Evolutionary conservation across 805 yeast genomes (phyloP).

Genomic region (Starmerella floricola): DNA sequence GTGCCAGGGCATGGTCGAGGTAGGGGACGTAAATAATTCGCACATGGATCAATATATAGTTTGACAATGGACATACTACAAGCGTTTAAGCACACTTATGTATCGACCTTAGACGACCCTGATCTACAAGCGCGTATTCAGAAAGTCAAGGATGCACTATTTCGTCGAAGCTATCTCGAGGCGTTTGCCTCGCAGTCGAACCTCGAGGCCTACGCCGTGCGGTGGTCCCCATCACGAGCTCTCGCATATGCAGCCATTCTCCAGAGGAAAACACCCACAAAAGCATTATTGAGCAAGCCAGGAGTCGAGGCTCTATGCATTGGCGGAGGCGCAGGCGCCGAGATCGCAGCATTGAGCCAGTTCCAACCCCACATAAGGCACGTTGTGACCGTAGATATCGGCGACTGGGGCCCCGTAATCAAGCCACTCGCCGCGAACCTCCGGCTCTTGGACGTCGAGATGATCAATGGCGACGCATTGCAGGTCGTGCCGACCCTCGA

Average conservation of each 20-base stretch:
- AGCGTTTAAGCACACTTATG: slow-evolving; percentile 24
- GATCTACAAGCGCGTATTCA: slow-evolving; percentile 41
- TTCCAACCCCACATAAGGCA: slow-evolving; percentile 27
- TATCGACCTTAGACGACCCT: slow-evolving; percentile 19
- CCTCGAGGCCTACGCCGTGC: slow-evolving; percentile 61
- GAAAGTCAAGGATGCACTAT: slow-evolving; percentile 55
- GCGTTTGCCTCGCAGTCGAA: slow-evolving; percentile 58
- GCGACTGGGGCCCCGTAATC: slow-evolving; percentile 58
- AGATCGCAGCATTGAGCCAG: slow-evolving; percentile 42
- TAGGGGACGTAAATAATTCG: background rate
- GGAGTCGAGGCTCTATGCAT: slow-evolving; percentile 42
- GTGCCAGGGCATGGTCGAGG: background rate
- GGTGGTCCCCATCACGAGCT: slow-evolving; percentile 83
- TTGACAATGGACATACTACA: slow-evolving; percentile 20
- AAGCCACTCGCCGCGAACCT: slow-evolving; percentile 36
- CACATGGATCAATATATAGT: slow-evolving; percentile 7
- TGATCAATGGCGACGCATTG: slow-evolving; percentile 26
- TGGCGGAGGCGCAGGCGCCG: slow-evolving; percentile 91
- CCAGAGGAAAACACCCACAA: slow-evolving; percentile 35
- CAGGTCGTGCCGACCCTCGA: slow-evolving; percentile 6
- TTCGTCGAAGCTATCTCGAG: slow-evolving; percentile 51
- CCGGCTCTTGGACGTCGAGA: slow-evolving; percentile 30
- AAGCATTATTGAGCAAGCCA: slow-evolving; percentile 24
- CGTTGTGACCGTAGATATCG: slow-evolving; percentile 57
- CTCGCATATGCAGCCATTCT: slow-evolving; percentile 61